These are phyloP conservation scores for Trichoderma simmonsii DNA, from an alignment of 2,329 filamentous ascomycete genomes.

Conservation along the genomic window DNA sequence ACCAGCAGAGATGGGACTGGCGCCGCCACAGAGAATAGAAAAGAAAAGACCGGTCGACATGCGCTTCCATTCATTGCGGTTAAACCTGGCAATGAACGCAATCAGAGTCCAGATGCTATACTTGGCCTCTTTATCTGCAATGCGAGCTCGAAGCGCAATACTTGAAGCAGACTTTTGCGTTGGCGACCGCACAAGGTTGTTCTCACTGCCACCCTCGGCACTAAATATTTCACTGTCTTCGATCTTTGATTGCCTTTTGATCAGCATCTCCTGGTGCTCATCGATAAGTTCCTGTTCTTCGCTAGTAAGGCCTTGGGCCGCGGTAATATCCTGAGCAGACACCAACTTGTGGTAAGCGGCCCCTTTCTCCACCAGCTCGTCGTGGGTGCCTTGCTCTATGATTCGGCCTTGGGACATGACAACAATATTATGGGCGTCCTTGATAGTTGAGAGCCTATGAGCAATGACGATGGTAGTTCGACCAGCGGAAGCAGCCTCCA, in stretches of 20 bases:
- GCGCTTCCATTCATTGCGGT: conserved; percentile 64
- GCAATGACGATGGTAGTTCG: conserved; percentile 96
- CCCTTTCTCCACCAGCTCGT: conserved; percentile 66
- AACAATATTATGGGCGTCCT: conserved; percentile 90
- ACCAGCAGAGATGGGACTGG: conserved; percentile 59
- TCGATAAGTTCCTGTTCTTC: conserved; percentile 52
- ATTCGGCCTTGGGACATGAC: conserved; percentile 86
- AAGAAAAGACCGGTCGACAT: conserved; percentile 74
- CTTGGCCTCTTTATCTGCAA: conserved; percentile 46
- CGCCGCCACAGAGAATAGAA: conserved; percentile 73
- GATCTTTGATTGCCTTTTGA: conserved; percentile 44
- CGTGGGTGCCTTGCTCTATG: conserved; percentile 86
- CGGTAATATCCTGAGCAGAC: conserved; percentile 78
- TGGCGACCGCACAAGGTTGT: conserved; percentile 53
- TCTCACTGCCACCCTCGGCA: conserved; percentile 59
- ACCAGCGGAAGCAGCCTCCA: conserved; percentile 80
- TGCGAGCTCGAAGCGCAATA: conserved; percentile 58
- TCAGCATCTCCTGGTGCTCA: conserved; percentile 48
- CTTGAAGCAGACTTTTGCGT: conserved; percentile 66
- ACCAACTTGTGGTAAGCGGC: conserved; percentile 83
- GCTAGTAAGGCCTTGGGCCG: conserved; percentile 51
- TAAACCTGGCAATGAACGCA: conserved; percentile 77
- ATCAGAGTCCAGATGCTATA: conserved; percentile 75
- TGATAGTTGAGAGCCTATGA: conserved; percentile 92
- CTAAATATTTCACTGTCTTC: conserved; percentile 44